Conservation (phyloP, 2,329 filamentous ascomycete species). For the Aspergillus sp. region DNA sequence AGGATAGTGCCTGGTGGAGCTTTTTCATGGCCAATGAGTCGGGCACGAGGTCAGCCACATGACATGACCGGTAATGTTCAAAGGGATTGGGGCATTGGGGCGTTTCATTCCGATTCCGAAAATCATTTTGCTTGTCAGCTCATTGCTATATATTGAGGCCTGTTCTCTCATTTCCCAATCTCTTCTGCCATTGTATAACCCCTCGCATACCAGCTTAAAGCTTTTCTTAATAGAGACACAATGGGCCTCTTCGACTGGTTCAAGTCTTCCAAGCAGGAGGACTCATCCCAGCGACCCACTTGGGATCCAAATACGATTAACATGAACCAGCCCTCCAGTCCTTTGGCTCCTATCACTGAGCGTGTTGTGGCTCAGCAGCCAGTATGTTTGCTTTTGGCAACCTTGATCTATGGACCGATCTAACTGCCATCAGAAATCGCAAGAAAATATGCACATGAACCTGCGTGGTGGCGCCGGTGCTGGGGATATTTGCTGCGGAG, state of each 20-base stretch:
- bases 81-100: not conserved
- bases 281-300: conserved; percentile 1
- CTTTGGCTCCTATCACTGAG: conserved; percentile 9
- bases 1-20: too few relatives aligned
- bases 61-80: not conserved
- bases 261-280: conserved; percentile 11
- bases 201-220: not conserved
- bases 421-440: conserved; percentile 13
- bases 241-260: conserved; percentile 13
- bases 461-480: conserved; percentile 23
- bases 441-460: conserved; percentile 14
- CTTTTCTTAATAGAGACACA: not conserved
- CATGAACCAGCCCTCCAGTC: conserved; percentile 14
- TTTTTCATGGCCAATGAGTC: not conserved
- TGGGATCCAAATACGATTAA: conserved; percentile 14
- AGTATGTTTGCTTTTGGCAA: conserved; percentile 5
- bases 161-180: not conserved
- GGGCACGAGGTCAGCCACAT: not conserved
- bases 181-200: not conserved
- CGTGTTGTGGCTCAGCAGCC: conserved; percentile 9
- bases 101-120: not conserved
- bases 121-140: not conserved
- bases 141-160: not conserved
- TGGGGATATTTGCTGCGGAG: conserved; percentile 26
- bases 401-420: not conserved